Evolutionary conservation across 805 yeast species (phyloP), one percentile per base, ranked within the genome.

Genomic region (Ogataea paraovalis): DNA sequence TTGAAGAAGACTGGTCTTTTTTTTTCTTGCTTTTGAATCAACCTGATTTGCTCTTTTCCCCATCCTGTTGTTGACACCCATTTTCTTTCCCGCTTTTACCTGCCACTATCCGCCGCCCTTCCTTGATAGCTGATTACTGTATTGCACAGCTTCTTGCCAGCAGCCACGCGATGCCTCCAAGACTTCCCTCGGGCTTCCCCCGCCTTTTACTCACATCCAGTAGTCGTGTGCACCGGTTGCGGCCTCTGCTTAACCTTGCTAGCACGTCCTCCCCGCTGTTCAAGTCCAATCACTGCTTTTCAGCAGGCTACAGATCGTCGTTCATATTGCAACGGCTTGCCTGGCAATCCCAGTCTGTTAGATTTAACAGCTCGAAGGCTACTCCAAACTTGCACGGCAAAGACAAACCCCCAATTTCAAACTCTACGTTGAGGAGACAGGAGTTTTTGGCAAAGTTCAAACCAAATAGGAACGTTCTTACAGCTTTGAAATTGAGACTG

Each of bases 401-500:
- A 27, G 34, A 30, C n/a, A 30, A 30, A 27, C 39, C 40, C 19
- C 38, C 40, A 12, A 30, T 41, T 20, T 28, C 30, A 5, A 30
- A 14, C 34, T 18, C 34, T 20, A 42, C 41, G 18, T 12, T 40
- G 10, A 19, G 39, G 25, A 45, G 44, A 27, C 45, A 51, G 25
- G 50, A 51, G 12, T 58, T 57, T 43, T n/a, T 58, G 39, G 51
- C 56, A 7, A 44, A 44, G 22, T 44, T 38, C 14, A 40, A 30
- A 18, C 36, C 42, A 3, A 18, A 32, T 33, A 44, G 20, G 19
- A 44, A 44, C 23, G 30, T 45, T 2, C 22, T 56, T 4, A 47
- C 52, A 14, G 41, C 53, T 16, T 18, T 54, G 4, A 49, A 44
- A 7, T 42, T 60, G 5, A 48, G 60, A 22, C 42, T 62, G 1